phyloP scores from a whole-genome alignment of 2,329 filamentous ascomycete genomes.

The Acrocalymma vagum region DNA sequence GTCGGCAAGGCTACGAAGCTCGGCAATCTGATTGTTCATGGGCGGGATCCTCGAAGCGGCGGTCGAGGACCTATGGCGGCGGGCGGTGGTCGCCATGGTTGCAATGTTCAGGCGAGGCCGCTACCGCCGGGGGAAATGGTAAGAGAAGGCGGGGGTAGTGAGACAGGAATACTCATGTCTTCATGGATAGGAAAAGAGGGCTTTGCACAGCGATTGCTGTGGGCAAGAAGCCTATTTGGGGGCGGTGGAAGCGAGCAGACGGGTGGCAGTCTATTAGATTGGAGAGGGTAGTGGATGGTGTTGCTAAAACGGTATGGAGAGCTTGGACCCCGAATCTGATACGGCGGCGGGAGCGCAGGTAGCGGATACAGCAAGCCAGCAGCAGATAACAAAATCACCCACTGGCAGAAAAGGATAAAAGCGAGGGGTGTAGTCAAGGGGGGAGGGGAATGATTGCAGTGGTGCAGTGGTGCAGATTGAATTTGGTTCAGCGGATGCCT shows the following conservation, averaged over 20 bases:
- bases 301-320: constrained; percentile 21
- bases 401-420: constrained; percentile 15
- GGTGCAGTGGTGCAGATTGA: constrained; percentile 7
- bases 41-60: constrained; percentile 54
- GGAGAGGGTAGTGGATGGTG: constrained; percentile 9
- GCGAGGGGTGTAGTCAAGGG: no score
- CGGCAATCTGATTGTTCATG: constrained; percentile 62
- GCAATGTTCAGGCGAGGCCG: constrained; percentile 43
- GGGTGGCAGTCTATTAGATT: not conserved
- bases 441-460: not conserved
- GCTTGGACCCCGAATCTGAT: constrained; percentile 25
- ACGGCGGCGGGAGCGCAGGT: constrained; percentile 21
- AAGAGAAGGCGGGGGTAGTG: constrained; percentile 28
- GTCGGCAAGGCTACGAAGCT: constrained; percentile 48
- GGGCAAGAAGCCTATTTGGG: no score
- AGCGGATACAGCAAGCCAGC: constrained; percentile 14
- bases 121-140: constrained; percentile 32
- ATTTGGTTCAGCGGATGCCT: constrained; percentile 17
- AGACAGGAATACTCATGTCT: constrained; percentile 38
- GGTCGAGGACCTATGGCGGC: constrained; percentile 48
- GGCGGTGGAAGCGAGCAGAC: not conserved
- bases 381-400: constrained; percentile 2
- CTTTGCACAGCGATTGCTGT: constrained; percentile 11
- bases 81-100: no score
- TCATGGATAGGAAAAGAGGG: constrained; percentile 16